These are phyloP conservation scores for Acanthamoeba healyi DNA, from an alignment of 208 protist species.

Conservation along the genomic window DNA sequence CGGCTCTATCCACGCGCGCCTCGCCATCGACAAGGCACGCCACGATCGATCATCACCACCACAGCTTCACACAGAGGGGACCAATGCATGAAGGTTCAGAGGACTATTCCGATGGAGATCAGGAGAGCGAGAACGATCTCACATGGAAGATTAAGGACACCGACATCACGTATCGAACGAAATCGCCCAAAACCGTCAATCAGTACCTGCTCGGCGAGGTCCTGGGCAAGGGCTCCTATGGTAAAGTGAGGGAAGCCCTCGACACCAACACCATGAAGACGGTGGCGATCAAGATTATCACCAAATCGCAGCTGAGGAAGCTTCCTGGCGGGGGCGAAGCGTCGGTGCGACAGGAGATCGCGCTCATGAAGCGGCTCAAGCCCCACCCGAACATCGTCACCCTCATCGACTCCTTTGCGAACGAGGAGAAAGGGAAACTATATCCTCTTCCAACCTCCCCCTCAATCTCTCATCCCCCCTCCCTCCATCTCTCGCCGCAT, in stretches of 20 bases:
- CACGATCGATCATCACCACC: not conserved
- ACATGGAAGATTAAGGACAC: constrained; percentile 74
- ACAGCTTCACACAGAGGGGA: not conserved
- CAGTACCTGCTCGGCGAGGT: constrained; percentile 70
- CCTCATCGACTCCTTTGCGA: constrained; percentile 71
- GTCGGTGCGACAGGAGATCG: constrained; percentile 59
- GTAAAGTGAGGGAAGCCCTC: constrained; percentile 71
- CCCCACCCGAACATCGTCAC: constrained; percentile 68
- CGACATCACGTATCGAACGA: constrained; percentile 59
- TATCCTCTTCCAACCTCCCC: constrained; percentile 40
- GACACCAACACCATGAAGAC: constrained; percentile 67
- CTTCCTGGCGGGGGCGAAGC: constrained; percentile 54
- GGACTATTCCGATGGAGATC: constrained; percentile 65
- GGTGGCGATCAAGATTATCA: constrained; percentile 68
- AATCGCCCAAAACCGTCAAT: constrained; percentile 72
- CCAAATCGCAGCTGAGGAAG: constrained; percentile 66
- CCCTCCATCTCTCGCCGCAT: not conserved
- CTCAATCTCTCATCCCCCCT: not conserved
- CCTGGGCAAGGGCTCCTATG: constrained; percentile 64
- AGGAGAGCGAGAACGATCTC: constrained; percentile 66
- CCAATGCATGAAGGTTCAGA: constrained; percentile 64
- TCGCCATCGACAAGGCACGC: not conserved
- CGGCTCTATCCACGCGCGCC: not conserved
- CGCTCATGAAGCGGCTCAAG: constrained; percentile 73
- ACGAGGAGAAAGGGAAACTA: constrained; percentile 74